A percentile compares a stretch with the other conserved stretches of the same genome.
phyloP scores from a whole-genome alignment of 2,329 filamentous ascomycete genomes.

The Penicillium verrucosum region DNA sequence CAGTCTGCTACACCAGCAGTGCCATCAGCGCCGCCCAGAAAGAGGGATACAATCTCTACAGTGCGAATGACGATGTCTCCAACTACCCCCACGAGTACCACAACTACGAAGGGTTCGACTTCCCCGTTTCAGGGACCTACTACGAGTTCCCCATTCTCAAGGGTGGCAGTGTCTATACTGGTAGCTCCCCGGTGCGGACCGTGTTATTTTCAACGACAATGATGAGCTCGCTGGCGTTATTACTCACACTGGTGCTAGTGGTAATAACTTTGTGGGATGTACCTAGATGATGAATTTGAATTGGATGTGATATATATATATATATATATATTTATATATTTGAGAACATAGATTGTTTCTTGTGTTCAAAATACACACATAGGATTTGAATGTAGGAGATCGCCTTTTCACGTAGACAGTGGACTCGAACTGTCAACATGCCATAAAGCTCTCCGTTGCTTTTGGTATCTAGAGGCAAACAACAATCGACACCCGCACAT shows the following conservation, averaged over 20 bases:
- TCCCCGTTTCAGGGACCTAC: constrained; percentile 56
- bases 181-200: constrained; percentile 63
- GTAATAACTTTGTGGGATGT: constrained; percentile 67
- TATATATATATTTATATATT: constrained; percentile 21
- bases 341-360: neutral
- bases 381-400: constrained; percentile 15
- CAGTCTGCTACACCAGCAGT: constrained; percentile 50
- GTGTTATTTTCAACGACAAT: constrained; percentile 59
- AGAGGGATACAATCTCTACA: constrained; percentile 53
- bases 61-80: constrained; percentile 33
- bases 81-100: constrained; percentile 60
- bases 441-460: constrained; percentile 15
- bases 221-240: constrained; percentile 62
- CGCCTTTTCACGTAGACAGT: constrained; percentile 19
- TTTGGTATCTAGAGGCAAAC: constrained; percentile 21
- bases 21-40: constrained; percentile 51
- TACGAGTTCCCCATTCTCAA: constrained; percentile 61
- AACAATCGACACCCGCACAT: constrained; percentile 24
- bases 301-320: constrained; percentile 37
- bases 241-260: constrained; percentile 67
- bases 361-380: neutral
- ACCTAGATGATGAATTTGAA: constrained; percentile 6
- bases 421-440: constrained; percentile 15
- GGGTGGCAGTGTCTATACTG: constrained; percentile 51
- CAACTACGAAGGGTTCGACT: constrained; percentile 62